Evolutionary conservation across 768 basidiomycete genomes (phyloP).

Genomic region (Naematelia encephala): DNA sequence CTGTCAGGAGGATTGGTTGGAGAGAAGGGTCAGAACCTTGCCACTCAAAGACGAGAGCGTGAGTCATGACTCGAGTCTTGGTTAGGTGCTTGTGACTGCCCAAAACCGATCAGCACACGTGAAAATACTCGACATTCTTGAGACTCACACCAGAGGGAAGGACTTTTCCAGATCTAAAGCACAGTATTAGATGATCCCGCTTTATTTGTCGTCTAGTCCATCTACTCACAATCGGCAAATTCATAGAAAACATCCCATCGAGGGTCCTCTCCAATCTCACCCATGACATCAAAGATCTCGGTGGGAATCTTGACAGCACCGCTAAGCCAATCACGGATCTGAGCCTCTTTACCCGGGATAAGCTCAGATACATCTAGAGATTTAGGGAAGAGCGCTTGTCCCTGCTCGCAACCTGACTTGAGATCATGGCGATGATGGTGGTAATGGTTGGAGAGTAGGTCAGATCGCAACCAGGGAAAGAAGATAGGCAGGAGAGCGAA

Average conservation of each 20-base stretch:
- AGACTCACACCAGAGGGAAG: conserved; percentile 62
- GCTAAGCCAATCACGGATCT: conserved; percentile 32
- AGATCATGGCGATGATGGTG: neutral
- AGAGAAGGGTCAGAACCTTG: conserved; percentile 60
- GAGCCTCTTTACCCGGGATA: conserved; percentile 21
- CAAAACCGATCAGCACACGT: neutral
- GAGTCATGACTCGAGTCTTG: conserved; percentile 69
- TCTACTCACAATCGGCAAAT: conserved; percentile 40
- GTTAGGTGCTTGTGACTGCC: conserved; percentile 60
- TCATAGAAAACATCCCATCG: conserved; percentile 41
- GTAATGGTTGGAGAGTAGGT: neutral
- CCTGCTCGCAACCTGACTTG: conserved; percentile 18
- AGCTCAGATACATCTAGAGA: conserved; percentile 22
- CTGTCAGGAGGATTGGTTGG: conserved; percentile 62
- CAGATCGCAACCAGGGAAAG: neutral
- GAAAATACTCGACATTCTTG: neutral
- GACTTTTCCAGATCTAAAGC: conserved; percentile 54
- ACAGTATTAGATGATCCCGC: neutral
- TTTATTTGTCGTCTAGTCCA: neutral
- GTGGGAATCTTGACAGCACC: conserved; percentile 44
- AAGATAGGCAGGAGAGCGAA: neutral
- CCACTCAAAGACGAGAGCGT: conserved; percentile 71
- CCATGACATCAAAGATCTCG: conserved; percentile 44
- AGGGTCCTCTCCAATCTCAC: conserved; percentile 36
- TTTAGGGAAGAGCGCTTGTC: conserved; percentile 22